phyloP scores from a whole-genome alignment of 2,329 filamentous ascomycete species.

The Cladosporium sp. region DNA sequence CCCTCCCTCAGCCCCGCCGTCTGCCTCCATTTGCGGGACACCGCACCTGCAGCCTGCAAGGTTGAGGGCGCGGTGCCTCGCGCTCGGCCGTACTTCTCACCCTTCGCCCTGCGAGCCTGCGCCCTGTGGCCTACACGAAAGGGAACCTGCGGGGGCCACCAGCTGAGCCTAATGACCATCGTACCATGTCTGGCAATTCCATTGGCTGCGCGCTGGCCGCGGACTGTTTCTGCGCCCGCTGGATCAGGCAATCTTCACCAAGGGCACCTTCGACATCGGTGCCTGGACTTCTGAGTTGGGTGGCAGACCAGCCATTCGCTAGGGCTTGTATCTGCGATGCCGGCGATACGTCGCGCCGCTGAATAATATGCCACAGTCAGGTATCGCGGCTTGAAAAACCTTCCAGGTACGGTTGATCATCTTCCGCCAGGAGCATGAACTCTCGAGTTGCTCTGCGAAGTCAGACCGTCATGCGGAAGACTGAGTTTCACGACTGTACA shows the following conservation, averaged over 20 bases:
- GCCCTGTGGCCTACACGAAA: constrained; percentile 4
- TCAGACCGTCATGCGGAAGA: constrained; percentile 5
- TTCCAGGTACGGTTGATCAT: background rate
- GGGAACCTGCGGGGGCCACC: constrained; percentile 2
- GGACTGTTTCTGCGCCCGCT: constrained; percentile 3
- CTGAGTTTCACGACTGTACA: background rate
- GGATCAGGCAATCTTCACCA: constrained; percentile 6
- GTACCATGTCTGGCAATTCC: background rate
- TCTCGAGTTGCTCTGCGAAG: background rate
- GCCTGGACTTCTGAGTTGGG: constrained; percentile 2
- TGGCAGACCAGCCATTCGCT: too few relatives aligned
- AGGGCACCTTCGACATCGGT: constrained; percentile 8
- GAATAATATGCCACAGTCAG: constrained; percentile 8
- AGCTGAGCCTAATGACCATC: background rate
- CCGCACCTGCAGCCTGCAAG: background rate
- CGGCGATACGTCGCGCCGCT: constrained; percentile 6
- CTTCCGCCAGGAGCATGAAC: constrained; percentile 1
- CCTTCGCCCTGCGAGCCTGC: constrained; percentile 1
- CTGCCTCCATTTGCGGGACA: constrained; percentile 1
- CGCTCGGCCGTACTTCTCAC: background rate
- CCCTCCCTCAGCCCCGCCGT: constrained; percentile 4
- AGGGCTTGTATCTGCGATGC: constrained; percentile 10
- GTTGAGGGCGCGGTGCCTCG: background rate
- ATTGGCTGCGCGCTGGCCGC: constrained; percentile 1
- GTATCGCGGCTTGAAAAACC: background rate